Conservation (phyloP, 192 early-diverging fungal genomes). For the Entomortierella lignicola region DNA sequence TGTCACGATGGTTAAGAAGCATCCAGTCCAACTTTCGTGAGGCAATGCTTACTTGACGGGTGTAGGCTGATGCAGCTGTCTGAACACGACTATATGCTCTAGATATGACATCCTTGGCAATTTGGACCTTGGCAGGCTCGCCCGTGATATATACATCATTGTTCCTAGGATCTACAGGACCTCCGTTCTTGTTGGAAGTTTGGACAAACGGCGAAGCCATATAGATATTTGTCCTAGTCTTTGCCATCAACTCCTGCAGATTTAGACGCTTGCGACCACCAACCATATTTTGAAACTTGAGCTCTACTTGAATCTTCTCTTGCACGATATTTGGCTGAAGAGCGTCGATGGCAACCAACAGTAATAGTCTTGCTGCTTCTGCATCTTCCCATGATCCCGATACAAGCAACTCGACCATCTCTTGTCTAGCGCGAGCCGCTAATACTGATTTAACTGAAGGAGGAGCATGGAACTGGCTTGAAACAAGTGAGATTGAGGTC, state of each 20-base stretch:
- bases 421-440: conserved; percentile 42
- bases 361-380: conserved; percentile 32
- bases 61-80: conserved; percentile 16
- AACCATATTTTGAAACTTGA: conserved; percentile 74
- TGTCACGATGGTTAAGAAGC: conserved; percentile 63
- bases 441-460: conserved; percentile 36
- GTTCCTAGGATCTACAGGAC: conserved; percentile 24
- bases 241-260: conserved; percentile 75
- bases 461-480: conserved; percentile 45
- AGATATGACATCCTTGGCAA: conserved; percentile 53
- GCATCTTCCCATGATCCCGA: conserved; percentile 53
- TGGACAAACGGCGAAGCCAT: conserved; percentile 67
- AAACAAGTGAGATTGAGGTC: conserved; percentile 37
- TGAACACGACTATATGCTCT: conserved; percentile 57
- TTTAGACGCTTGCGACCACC: conserved; percentile 71
- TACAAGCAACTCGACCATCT: conserved; percentile 42
- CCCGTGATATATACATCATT: conserved; percentile 65
- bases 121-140: conserved; percentile 52
- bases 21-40: conserved; percentile 84
- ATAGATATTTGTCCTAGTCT: conserved; percentile 78
- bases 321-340: conserved; percentile 27
- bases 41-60: conserved; percentile 57
- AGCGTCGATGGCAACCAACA: conserved; percentile 39
- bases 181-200: conserved; percentile 42
- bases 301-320: conserved; percentile 45